Base-by-base conservation (phyloP, 2,329 filamentous ascomycete genomes). In the Apiospora koreana region DNA sequence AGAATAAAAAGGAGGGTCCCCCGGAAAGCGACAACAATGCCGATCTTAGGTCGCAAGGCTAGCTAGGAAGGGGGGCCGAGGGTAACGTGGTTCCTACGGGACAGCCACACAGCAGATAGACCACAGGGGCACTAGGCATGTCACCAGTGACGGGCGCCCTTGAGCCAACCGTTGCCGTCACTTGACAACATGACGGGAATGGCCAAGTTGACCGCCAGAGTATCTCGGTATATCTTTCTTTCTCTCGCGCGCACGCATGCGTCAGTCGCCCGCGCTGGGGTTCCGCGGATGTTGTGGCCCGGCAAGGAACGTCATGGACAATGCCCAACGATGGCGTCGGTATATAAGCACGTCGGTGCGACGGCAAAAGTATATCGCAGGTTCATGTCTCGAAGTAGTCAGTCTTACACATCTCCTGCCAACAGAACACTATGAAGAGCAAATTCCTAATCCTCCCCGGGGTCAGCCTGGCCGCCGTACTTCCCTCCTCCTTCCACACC, bases 391-490 rank as follows among this genome's bases (percentile, higher is more conserved):
- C 9, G 28, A 38, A 62, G 54, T 38, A 58, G 50, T 62, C 54
- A 38, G 28, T 62, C 54, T 62, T 18, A 38, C 31, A 62, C 28
- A 62, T 31, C 9, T 12, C 18, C 12, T 12, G 8, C 21, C 21
- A 4, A 62, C 54, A 21, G 28, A 38, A n/a, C 31, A 38, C 2
- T 23, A 38, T 77, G 77, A 78, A 76, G 73, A 71, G 68, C 68
- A 38, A n/a, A n/a, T 62, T 38, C 75, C 65, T 70, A 76, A 38
- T 72, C 77, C 54, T 64, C 71, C 23, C 70, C 74, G 48, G 72
- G 41, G 74, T 71, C 68, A 72, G 72, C 67, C 65, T 78, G n/a
- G 77, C 69, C 69, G 72, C 72, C 2, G 73, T 71, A 23, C 70
- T 76, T 16, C 76, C 77, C 18, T 70, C 76, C 23, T 65, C 68